These are phyloP conservation scores for Clonostachys sp. DNA, from an alignment of 2,329 filamentous ascomycete species.

Conservation along the genomic window DNA sequence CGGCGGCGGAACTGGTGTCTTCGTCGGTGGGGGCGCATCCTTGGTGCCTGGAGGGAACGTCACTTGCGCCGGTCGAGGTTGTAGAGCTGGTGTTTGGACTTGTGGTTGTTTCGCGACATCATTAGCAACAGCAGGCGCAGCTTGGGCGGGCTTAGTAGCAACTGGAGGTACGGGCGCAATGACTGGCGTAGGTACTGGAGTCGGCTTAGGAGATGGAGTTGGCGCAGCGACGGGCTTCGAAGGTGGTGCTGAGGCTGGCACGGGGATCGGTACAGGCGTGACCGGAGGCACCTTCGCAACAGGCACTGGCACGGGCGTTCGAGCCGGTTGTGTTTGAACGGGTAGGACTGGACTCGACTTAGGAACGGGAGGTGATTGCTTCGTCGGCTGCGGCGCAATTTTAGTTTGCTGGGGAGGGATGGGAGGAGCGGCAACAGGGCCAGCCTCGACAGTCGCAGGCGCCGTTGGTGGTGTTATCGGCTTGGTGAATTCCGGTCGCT, in stretches of 20 bases:
- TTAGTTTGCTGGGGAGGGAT: too few relatives aligned
- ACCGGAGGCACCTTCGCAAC: not conserved
- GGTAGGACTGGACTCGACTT: too few relatives aligned
- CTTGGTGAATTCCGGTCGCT: too few relatives aligned
- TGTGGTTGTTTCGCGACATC: not conserved
- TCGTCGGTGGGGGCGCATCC: constrained; percentile 9
- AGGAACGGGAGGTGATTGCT: too few relatives aligned
- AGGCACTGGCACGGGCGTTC: not conserved
- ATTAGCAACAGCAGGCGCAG: not conserved
- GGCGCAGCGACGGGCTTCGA: not conserved
- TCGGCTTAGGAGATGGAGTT: not conserved
- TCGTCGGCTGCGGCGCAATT: too few relatives aligned
- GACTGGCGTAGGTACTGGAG: too few relatives aligned
- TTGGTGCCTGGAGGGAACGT: constrained; percentile 24
- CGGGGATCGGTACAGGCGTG: constrained; percentile 5
- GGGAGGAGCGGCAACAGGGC: too few relatives aligned
- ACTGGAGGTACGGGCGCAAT: not conserved
- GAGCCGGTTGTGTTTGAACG: too few relatives aligned
- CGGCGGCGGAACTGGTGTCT: too few relatives aligned
- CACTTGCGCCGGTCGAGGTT: constrained; percentile 16
- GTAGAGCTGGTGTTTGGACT: not conserved
- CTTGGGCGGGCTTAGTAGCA: not conserved
- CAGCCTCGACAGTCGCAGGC: too few relatives aligned
- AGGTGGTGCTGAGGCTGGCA: constrained; percentile 1
- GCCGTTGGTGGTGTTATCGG: too few relatives aligned